Percentiles rank a stretch among this genome's conserved stretches.
Conservation (phyloP, 2,329 filamentous ascomycete genomes). For the Colletotrichum camelliae region DNA sequence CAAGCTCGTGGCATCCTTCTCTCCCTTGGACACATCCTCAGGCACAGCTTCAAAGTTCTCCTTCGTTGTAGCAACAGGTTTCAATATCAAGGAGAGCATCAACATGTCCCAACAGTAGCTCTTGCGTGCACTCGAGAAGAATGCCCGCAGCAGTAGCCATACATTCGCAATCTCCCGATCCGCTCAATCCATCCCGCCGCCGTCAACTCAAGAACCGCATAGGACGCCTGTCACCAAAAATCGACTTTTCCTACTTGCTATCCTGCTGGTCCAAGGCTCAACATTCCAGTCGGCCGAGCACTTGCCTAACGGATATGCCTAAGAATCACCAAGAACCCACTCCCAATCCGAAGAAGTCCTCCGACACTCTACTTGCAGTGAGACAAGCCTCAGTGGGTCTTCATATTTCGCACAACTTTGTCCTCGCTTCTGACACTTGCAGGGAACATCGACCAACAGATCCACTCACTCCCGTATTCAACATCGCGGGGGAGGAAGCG, state of each 20-base stretch:
- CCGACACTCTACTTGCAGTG: conserved; percentile 14
- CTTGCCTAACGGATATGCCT: conserved; percentile 9
- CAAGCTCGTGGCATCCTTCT: neutral
- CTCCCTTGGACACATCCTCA: neutral
- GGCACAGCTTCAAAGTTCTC: neutral
- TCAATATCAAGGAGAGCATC: neutral
- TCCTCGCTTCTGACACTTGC: neutral
- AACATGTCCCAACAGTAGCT: neutral
- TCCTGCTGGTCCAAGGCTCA: neutral
- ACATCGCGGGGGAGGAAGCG: neutral
- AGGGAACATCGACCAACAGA: neutral
- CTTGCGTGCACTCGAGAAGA: conserved; percentile 4
- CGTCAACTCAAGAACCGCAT: neutral
- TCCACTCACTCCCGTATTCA: neutral
- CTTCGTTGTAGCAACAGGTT: neutral
- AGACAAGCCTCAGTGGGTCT: conserved; percentile 2
- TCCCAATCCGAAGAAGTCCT: neutral
- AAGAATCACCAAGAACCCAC: neutral
- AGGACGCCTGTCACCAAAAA: neutral
- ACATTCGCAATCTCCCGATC: neutral
- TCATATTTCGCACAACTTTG: rapidly evolving
- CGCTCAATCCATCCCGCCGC: neutral
- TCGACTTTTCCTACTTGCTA: neutral
- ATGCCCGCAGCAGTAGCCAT: neutral
- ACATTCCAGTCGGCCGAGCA: neutral